These are phyloP conservation scores for Trichoderma cornu-damae DNA, from an alignment of 2,329 filamentous ascomycete genomes.

Conservation along the genomic window DNA sequence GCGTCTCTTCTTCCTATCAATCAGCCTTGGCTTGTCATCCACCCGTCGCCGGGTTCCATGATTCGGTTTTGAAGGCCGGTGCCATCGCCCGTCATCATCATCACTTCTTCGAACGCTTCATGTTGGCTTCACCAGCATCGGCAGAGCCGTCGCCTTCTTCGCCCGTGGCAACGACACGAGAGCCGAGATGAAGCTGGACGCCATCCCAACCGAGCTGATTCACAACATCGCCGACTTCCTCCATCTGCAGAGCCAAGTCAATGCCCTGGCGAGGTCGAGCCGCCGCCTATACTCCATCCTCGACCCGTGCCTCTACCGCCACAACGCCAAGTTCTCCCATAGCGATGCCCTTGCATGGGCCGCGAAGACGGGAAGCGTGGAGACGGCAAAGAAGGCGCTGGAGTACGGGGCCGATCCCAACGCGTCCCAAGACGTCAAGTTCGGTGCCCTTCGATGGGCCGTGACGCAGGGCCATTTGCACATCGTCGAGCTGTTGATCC, in stretches of 20 bases:
- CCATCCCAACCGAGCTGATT: conserved; percentile 3
- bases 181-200: background rate
- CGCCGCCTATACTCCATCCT: background rate
- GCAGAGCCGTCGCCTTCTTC: background rate
- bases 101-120: no score
- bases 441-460: background rate
- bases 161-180: background rate
- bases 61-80: background rate
- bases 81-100: background rate
- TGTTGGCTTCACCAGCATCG: background rate
- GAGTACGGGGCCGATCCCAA: conserved; percentile 3
- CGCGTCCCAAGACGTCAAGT: background rate
- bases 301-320: conserved; percentile 1
- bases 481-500: conserved; percentile 1
- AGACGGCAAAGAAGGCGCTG: background rate
- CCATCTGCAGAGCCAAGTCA: background rate
- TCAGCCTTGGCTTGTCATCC: background rate
- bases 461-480: background rate
- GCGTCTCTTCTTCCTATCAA: background rate
- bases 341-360: conserved; percentile 2
- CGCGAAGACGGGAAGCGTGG: background rate
- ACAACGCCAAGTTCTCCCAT: background rate
- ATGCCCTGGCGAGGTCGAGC: conserved; percentile 2
- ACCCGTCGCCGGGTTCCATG: no score
- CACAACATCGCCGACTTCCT: background rate